Evolutionary conservation across 129 eudicot genomes (phyloP).

Genomic region (Scalesia atractyloides): DNA sequence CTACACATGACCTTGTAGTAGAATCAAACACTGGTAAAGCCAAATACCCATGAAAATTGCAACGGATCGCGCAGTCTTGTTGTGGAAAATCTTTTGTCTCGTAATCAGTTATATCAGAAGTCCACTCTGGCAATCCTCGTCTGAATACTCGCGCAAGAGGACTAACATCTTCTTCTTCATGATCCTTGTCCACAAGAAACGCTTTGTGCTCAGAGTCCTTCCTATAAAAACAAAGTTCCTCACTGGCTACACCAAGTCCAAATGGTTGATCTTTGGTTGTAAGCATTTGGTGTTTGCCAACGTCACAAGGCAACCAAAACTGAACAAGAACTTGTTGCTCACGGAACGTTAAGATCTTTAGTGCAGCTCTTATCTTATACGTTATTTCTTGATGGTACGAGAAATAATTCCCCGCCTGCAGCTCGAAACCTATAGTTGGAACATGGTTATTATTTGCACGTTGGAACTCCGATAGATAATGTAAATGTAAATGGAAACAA

Average conservation of each 20-base stretch:
- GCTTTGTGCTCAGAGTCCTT: background rate
- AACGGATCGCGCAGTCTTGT: background rate
- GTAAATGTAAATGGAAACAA: no score
- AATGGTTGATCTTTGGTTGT: background rate
- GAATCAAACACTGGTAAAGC: slow-evolving; percentile 9
- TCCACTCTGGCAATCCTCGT: slow-evolving; percentile 2
- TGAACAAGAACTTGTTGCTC: background rate
- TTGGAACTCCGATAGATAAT: no score
- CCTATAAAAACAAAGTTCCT: background rate
- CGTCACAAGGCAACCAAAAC: background rate
- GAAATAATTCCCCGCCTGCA: background rate
- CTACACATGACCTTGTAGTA: background rate
- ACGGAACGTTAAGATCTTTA: background rate
- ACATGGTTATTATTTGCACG: no score
- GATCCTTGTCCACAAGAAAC: background rate
- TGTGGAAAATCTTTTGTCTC: background rate
- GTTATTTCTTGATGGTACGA: background rate
- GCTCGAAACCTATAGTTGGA: background rate
- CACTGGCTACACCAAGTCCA: background rate
- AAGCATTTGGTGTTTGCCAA: slow-evolving; percentile 2
- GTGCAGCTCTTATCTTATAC: background rate
- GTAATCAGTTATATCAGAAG: background rate
- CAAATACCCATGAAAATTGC: slow-evolving; percentile 11
- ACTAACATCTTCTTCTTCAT: background rate
- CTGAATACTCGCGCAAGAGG: slow-evolving; percentile 2